A percentile compares a stretch with the other conserved stretches of the same genome.
Conservation (phyloP, 257 asterid genomes). For the Avicennia marina region DNA sequence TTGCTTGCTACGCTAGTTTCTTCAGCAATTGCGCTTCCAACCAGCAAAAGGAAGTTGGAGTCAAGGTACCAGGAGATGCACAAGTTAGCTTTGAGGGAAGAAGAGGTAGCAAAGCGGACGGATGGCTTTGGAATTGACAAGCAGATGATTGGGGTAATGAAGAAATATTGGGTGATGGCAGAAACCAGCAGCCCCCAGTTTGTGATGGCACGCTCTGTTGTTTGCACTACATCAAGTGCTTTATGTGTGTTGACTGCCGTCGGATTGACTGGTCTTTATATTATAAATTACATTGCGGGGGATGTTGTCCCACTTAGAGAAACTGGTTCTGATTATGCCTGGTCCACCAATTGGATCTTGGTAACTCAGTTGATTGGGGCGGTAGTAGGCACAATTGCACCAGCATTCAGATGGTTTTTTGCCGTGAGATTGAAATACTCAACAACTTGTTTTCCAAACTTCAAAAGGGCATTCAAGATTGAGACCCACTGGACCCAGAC, state of each 20-base stretch:
- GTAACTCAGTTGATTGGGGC: not conserved
- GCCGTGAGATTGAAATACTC: not conserved
- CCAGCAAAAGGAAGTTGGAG: slow-evolving; percentile 13
- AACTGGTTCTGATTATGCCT: not conserved
- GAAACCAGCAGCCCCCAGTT: slow-evolving; percentile 38
- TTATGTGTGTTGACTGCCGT: slow-evolving; percentile 8
- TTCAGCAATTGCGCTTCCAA: slow-evolving; percentile 14
- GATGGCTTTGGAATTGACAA: not conserved
- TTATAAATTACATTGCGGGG: not conserved
- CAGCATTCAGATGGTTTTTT: slow-evolving; percentile 1
- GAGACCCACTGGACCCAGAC: not conserved
- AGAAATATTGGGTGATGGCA: slow-evolving; percentile 35
- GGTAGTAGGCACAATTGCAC: slow-evolving; percentile 4
- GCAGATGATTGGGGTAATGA: slow-evolving; percentile 3
- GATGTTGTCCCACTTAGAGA: too few species aligned
- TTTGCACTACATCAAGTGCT: slow-evolving; percentile 23
- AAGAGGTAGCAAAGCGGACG: not conserved
- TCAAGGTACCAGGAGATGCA: slow-evolving; percentile 17
- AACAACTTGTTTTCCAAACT: not conserved
- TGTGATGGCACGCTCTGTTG: too few species aligned
- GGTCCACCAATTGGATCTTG: slow-evolving; percentile 12
- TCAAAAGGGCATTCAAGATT: not conserved
- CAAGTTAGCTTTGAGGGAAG: not conserved
- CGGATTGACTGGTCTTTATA: too few species aligned
- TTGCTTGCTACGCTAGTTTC: not conserved